Evolutionary conservation across 306 rosid species (phyloP), one percentile per base, ranked within the genome.

Genomic region (Pyrus pyrifolia): DNA sequence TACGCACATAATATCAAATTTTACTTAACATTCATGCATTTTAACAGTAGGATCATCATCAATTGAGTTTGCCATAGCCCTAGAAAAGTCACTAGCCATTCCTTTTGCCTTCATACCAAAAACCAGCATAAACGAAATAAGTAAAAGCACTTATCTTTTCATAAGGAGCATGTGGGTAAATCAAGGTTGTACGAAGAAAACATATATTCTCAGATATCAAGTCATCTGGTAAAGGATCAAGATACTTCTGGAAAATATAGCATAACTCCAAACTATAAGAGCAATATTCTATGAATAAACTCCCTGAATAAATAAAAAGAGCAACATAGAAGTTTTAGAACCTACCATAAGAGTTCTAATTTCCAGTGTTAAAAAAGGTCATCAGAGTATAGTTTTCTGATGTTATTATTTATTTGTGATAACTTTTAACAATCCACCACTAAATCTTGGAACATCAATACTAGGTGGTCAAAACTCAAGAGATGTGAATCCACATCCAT

Each of bases 21-120:
- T 15, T 71, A 77, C 65, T 76, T 69, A 17, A 84, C 96, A 72
- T 83, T 88, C 96, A 71, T 35, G 92, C 83, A 85, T 51, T 80
- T 82, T 81, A 55, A 77, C 79, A 58, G 90, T 76, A 46, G 93
- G 82, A 57, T 90, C 92, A 49, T 49, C 55, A 72, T 80, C 90
- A 68, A 83, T 67, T 70, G 89, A 79, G 71, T 86, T 84, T 57
- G 79, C 76, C 71, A 79, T 71, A 18, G 82, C 70, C 79, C 84
- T 88, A 78, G 84, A 78, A 57, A 85, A 78, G 72, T 89, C 93
- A 83, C 66, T 53, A 81, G 84, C 71, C 81, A 81, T 81, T 79
- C 85, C 89, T 83, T 89, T 89, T 76, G 80, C 84, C 98, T 93
- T 76, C 78, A 68, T 67, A 73, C 30, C 72, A 44, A 73, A 73